These are phyloP conservation scores for Scorias spongiosa DNA, from an alignment of 2,329 filamentous ascomycete genomes.

Conservation along the genomic window DNA sequence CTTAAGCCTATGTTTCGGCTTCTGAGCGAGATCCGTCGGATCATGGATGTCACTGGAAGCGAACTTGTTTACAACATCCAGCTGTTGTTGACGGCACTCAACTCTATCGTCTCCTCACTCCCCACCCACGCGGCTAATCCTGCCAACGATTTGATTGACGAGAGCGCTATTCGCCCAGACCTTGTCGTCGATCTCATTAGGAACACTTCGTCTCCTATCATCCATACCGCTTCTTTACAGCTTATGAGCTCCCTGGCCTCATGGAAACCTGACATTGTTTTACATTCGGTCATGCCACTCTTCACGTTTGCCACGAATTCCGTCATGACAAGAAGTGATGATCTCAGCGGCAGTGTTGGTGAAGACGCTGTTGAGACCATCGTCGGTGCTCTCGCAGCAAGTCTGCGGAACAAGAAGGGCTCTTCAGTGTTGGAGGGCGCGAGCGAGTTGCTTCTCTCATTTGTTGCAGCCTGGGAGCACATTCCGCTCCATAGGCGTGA, in stretches of 20 bases:
- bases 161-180: slow-evolving; percentile 70
- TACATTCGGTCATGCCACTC: slow-evolving; percentile 97
- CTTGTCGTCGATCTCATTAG: slow-evolving; percentile 88
- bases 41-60: slow-evolving; percentile 65
- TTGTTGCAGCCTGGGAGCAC: slow-evolving; percentile 91
- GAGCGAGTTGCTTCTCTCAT: slow-evolving; percentile 83
- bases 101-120: slow-evolving; percentile 50
- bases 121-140: slow-evolving; percentile 47
- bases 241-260: slow-evolving; percentile 76
- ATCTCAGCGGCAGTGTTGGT: slow-evolving; percentile 92
- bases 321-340: slow-evolving; percentile 80
- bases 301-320: slow-evolving; percentile 97
- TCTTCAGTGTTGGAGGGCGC: slow-evolving; percentile 68
- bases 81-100: slow-evolving; percentile 64
- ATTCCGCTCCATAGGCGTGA: slow-evolving; percentile 76
- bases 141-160: slow-evolving; percentile 43
- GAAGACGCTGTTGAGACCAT: slow-evolving; percentile 87
- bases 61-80: slow-evolving; percentile 85
- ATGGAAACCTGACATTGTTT: slow-evolving; percentile 74
- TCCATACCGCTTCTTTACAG: slow-evolving; percentile 81
- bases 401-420: slow-evolving; percentile 55
- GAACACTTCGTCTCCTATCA: slow-evolving; percentile 77
- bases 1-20: slow-evolving; percentile 67
- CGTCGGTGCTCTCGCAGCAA: slow-evolving; percentile 77
- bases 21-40: slow-evolving; percentile 74